Evolutionary conservation across 2,329 filamentous ascomycete genomes (phyloP), one percentile per base, ranked within the genome.

Genomic region (Nothophaeocryptopus gaeumannii): DNA sequence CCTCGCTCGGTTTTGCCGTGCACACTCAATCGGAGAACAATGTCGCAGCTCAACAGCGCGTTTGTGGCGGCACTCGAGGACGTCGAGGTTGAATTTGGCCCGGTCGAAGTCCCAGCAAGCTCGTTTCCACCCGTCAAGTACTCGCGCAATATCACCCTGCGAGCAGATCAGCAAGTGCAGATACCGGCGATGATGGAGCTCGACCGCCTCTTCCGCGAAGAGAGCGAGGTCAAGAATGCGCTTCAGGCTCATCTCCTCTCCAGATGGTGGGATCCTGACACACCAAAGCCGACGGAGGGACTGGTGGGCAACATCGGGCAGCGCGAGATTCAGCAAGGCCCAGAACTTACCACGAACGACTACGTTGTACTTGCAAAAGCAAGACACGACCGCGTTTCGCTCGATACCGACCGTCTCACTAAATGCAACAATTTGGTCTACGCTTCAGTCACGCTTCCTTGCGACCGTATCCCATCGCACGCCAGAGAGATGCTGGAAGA

Each of bases 401-500:
- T 31, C 37, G 45, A 50, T 2, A 35, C 38, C 8, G 54, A 57
- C 37, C 46, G 45, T 30, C 31, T 54, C 29, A 40, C 44, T 12
- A 42, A 38, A 16, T n/a, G 33, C 34, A 33, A 35, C 26, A 37
- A 31, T 5, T 39, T 51, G 10, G 32, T 48, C 14, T 13, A 34
- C 2, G 20, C 35, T 9, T 13, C 48, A 8, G 26, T 26, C 20
- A 29, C 30, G 9, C 36, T 45, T 7, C 39, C 43, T 26, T 10
- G 34, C 15, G 13, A 20, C 8, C 31, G 30, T 12, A 15, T 55
- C 3, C 42, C 46, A 30, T 10, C 30, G 33, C 32, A 50, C 32
- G 46, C 40, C 39, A 53, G 46, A 36, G 49, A 55, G 12, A 40
- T 50, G 14, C 37, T 60, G 13, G 39, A 54, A 29, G 40, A 42